A percentile compares a stretch with the other conserved stretches of the same genome.
These are phyloP conservation scores for Cenchrus purpureus DNA, from an alignment of 176 grass and related monocot genomes.

Conservation along the genomic window DNA sequence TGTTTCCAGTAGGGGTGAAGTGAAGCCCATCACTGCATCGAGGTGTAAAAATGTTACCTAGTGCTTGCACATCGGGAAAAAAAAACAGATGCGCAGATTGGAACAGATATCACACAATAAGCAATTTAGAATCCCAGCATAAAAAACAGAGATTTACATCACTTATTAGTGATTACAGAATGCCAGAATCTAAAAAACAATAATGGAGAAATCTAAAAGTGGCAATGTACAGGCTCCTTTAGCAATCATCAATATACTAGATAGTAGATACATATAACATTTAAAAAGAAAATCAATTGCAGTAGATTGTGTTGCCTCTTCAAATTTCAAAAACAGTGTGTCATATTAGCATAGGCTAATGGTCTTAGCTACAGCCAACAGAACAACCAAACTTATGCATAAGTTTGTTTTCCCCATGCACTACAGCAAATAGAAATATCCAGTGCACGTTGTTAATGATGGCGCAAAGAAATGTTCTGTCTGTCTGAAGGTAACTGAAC, in stretches of 20 bases:
- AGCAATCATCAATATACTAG: no score
- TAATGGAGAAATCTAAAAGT: neutral
- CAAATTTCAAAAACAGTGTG: neutral
- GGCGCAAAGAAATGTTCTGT: no score
- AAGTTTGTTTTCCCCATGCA: no score
- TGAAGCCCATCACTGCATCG: slow-evolving; percentile 74
- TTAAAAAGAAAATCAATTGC: neutral
- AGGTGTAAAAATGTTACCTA: slow-evolving; percentile 17
- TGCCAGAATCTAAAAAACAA: neutral
- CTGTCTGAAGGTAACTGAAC: neutral
- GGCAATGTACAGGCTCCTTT: no score
- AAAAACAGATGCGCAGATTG: neutral
- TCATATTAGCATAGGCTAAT: neutral
- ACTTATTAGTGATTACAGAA: neutral
- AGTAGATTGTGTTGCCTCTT: neutral
- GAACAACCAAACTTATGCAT: neutral
- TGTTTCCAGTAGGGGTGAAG: slow-evolving; percentile 73
- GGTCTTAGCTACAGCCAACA: neutral
- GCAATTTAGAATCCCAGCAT: neutral
- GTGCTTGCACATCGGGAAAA: neutral
- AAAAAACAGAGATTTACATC: neutral
- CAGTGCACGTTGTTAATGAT: neutral
- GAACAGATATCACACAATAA: neutral
- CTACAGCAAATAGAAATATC: neutral
- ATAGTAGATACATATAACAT: neutral